Evolutionary conservation across 805 yeast species (phyloP).

Genomic region (Metschnikowia colocasiae): DNA sequence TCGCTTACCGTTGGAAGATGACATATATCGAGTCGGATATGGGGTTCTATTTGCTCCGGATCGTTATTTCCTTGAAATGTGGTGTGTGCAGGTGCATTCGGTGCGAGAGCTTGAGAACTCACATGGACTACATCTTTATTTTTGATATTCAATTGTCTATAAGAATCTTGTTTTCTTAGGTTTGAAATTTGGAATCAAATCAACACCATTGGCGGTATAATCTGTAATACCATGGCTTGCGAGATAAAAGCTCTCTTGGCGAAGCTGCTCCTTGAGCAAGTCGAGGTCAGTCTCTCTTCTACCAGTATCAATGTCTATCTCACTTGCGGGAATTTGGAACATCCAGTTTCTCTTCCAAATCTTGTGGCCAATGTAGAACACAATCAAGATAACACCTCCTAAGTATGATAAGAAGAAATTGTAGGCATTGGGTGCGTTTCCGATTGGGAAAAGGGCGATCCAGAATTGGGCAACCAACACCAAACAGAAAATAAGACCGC

Average conservation of each 20-base stretch:
- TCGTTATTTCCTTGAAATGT: neutral
- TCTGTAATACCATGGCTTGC: slow-evolving; percentile 35
- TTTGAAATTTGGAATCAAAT: neutral
- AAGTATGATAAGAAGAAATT: slow-evolving; percentile 44
- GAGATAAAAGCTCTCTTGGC: slow-evolving; percentile 22
- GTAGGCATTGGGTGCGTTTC: slow-evolving; percentile 31
- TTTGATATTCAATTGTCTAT: neutral
- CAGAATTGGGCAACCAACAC: slow-evolving; percentile 42
- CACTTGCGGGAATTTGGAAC: slow-evolving; percentile 40
- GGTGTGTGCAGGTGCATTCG: neutral
- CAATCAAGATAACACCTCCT: slow-evolving; percentile 45
- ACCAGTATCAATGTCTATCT: slow-evolving; percentile 62
- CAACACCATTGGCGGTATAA: slow-evolving; percentile 37
- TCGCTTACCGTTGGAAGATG: slow-evolving; percentile 5
- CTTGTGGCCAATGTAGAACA: slow-evolving; percentile 44
- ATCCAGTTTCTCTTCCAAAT: slow-evolving; percentile 45
- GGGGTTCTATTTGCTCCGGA: neutral
- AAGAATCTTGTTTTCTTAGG: neutral
- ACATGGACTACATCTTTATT: neutral
- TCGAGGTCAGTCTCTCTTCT: slow-evolving; percentile 60
- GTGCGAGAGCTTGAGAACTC: neutral
- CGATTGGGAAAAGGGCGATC: slow-evolving; percentile 39
- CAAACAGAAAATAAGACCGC: slow-evolving; percentile 29
- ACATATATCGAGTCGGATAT: neutral
- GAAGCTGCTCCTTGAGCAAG: slow-evolving; percentile 42